These are phyloP conservation scores for Pleurotus eryngii DNA, from an alignment of 768 basidiomycete species.

Conservation along the genomic window DNA sequence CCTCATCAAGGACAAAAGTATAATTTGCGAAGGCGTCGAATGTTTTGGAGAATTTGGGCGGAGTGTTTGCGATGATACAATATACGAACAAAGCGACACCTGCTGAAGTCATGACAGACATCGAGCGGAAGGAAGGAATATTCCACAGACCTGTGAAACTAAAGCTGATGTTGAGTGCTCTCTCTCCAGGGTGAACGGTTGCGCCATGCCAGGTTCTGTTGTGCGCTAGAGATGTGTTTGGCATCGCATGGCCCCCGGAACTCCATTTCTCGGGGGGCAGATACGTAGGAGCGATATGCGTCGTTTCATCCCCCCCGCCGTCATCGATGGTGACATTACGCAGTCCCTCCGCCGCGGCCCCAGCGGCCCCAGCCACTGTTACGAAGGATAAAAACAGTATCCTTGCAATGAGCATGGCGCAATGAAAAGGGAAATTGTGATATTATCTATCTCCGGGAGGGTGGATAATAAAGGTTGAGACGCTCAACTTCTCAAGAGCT, in stretches of 20 bases:
- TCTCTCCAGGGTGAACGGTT: neutral
- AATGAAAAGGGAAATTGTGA: too few relatives aligned
- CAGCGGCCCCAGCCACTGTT: too few relatives aligned
- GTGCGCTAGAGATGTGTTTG: neutral
- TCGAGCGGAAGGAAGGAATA: too few relatives aligned
- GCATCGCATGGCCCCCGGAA: neutral
- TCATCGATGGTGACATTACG: neutral
- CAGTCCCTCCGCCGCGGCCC: too few relatives aligned
- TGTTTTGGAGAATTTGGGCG: too few relatives aligned
- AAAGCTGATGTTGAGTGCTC: neutral
- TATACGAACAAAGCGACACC: neutral
- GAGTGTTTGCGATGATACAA: neutral
- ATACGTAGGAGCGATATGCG: neutral
- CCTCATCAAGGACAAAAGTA: neutral
- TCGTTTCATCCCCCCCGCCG: neutral
- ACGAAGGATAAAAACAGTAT: too few relatives aligned
- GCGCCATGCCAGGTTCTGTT: neutral
- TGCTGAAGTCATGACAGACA: neutral
- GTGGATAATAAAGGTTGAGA: too few relatives aligned
- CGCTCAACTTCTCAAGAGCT: too few relatives aligned
- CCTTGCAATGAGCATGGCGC: too few relatives aligned
- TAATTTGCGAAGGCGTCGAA: neutral
- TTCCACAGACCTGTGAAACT: neutral
- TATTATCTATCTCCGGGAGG: too few relatives aligned
- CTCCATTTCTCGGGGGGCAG: neutral